Conservation (phyloP, 2,329 filamentous ascomycete species). For the Hypomyces rosellus region DNA sequence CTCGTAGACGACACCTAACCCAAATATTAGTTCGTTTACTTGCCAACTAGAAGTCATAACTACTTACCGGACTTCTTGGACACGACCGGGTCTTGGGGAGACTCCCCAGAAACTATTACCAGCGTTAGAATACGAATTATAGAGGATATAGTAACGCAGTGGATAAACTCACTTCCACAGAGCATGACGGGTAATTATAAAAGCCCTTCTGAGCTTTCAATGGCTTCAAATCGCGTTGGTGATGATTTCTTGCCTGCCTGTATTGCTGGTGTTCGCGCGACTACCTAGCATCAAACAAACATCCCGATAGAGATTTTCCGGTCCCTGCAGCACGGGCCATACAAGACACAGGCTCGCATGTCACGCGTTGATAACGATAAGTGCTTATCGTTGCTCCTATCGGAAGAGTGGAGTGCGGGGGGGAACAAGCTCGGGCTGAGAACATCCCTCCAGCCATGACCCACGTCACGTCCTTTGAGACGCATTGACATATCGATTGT, state of each 20-base stretch:
- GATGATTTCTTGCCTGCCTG: neutral
- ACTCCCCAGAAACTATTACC: slow-evolving; percentile 81
- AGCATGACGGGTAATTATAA: slow-evolving; percentile 34
- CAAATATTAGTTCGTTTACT: neutral
- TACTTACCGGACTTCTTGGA: slow-evolving; percentile 85
- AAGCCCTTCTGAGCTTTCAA: slow-evolving; percentile 23
- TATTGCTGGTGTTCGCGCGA: slow-evolving; percentile 5
- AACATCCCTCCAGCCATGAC: no score
- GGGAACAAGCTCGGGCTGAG: neutral
- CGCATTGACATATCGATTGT: no score
- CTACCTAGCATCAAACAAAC: slow-evolving; percentile 5
- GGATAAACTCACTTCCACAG: slow-evolving; percentile 37
- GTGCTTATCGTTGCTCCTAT: slow-evolving; percentile 23
- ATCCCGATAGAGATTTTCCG: slow-evolving; percentile 20
- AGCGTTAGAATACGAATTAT: neutral
- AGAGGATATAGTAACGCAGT: neutral
- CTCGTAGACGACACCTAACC: slow-evolving; percentile 78
- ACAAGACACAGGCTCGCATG: neutral
- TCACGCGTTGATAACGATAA: slow-evolving; percentile 11
- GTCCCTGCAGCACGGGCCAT: slow-evolving; percentile 11
- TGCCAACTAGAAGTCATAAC: neutral
- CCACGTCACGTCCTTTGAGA: no score
- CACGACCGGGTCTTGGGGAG: slow-evolving; percentile 88
- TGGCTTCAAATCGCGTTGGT: slow-evolving; percentile 20
- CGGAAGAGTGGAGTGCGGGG: slow-evolving; percentile 14